These are phyloP conservation scores for Hygrophorus pudorinus DNA, from an alignment of 768 basidiomycete species.

Conservation along the genomic window DNA sequence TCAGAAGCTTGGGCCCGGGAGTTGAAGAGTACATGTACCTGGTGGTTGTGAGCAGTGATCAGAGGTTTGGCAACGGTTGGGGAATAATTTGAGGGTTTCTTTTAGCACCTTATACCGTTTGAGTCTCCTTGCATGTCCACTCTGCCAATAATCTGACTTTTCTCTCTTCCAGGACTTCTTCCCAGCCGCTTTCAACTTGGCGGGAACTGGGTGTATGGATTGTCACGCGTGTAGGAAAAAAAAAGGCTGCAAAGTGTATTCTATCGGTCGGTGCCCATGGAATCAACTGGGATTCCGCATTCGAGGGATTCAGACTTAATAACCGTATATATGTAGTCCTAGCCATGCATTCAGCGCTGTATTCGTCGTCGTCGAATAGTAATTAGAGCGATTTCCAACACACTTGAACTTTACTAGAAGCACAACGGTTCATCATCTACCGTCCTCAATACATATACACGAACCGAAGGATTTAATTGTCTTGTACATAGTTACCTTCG, in stretches of 20 bases:
- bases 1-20: no score
- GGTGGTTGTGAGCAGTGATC: no score
- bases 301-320: no score
- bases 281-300: slow-evolving; percentile 54
- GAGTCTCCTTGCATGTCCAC: slow-evolving; percentile 14
- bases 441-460: not conserved
- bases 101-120: slow-evolving; percentile 48
- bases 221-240: slow-evolving; percentile 45
- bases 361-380: no score
- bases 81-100: no score
- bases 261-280: slow-evolving; percentile 38
- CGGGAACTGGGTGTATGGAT: slow-evolving; percentile 63
- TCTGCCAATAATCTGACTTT: not conserved
- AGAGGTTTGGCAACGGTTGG: no score
- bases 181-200: slow-evolving; percentile 44
- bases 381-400: no score
- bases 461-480: slow-evolving; percentile 19
- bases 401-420: no score
- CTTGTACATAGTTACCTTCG: slow-evolving; percentile 62
- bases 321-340: no score
- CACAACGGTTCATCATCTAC: no score
- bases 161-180: slow-evolving; percentile 37
- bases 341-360: not conserved
- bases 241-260: slow-evolving; percentile 49
- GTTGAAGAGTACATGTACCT: no score